Conservation (phyloP, 1,284 basidiomycete species). For the Puccinia hordei region DNA sequence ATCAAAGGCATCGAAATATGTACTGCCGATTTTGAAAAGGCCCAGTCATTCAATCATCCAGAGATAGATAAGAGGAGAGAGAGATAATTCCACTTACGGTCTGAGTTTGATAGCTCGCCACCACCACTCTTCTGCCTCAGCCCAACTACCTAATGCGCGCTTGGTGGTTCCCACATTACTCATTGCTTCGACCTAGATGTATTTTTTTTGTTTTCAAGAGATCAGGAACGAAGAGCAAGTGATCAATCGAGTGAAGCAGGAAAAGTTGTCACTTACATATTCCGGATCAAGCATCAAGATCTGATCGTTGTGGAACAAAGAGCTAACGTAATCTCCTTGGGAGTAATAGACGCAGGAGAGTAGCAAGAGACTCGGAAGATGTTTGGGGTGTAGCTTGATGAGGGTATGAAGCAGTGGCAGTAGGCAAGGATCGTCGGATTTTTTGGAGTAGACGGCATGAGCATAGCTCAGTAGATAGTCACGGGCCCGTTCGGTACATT, state of each 20-base stretch:
- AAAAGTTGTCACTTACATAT: slow-evolving; percentile 58
- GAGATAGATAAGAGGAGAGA: too few species aligned
- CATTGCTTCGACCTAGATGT: slow-evolving; percentile 62
- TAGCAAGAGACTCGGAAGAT: slow-evolving; percentile 60
- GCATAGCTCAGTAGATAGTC: slow-evolving; percentile 50
- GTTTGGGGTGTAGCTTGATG: slow-evolving; percentile 57
- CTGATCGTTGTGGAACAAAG: slow-evolving; percentile 49
- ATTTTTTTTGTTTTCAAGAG: slow-evolving; percentile 51
- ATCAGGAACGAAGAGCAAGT: background rate
- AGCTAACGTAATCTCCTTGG: slow-evolving; percentile 55
- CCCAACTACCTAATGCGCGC: slow-evolving; percentile 60
- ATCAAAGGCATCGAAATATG: slow-evolving; percentile 61
- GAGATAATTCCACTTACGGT: slow-evolving; percentile 54
- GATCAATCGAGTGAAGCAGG: slow-evolving; percentile 7
- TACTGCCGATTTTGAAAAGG: slow-evolving; percentile 20
- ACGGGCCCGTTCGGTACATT: slow-evolving; percentile 49
- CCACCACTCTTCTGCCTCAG: slow-evolving; percentile 63
- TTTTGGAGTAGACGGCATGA: slow-evolving; percentile 48
- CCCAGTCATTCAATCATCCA: background rate
- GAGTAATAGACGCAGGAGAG: slow-evolving; percentile 60
- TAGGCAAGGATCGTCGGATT: slow-evolving; percentile 53
- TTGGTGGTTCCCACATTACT: slow-evolving; percentile 65
- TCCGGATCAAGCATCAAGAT: slow-evolving; percentile 57
- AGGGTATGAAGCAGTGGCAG: slow-evolving; percentile 58
- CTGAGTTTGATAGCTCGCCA: slow-evolving; percentile 62